These are phyloP conservation scores for Oidium heveae DNA, from an alignment of 2,329 filamentous ascomycete species.

Conservation along the genomic window DNA sequence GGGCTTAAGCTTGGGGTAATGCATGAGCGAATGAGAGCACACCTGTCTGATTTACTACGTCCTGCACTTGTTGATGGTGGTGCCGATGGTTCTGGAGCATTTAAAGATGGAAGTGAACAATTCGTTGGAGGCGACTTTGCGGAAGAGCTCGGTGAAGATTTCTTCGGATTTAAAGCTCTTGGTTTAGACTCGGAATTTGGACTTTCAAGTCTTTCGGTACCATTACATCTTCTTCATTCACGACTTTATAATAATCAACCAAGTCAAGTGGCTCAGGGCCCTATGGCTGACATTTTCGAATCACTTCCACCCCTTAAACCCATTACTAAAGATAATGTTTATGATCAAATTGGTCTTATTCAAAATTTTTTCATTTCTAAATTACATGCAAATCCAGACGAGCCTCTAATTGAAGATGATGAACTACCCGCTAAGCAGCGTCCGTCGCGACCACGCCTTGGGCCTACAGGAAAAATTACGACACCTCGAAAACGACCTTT, in stretches of 20 bases:
- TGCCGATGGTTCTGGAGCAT: slow-evolving; percentile 66
- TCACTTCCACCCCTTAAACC: slow-evolving; percentile 45
- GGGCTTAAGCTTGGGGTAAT: slow-evolving; percentile 55
- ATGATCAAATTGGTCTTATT: slow-evolving; percentile 62
- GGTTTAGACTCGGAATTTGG: slow-evolving; percentile 82
- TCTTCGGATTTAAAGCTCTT: slow-evolving; percentile 93
- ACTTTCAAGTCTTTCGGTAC: slow-evolving; percentile 66
- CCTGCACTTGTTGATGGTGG: slow-evolving; percentile 64
- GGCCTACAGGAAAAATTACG: slow-evolving; percentile 61
- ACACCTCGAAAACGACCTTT: slow-evolving; percentile 62
- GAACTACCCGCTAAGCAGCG: slow-evolving; percentile 79
- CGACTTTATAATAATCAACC: slow-evolving; percentile 70
- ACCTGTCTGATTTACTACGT: slow-evolving; percentile 78
- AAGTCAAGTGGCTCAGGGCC: slow-evolving; percentile 32
- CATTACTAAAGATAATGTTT: slow-evolving; percentile 54
- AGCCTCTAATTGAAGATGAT: slow-evolving; percentile 77
- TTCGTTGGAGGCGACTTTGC: slow-evolving; percentile 94
- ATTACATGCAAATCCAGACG: slow-evolving; percentile 57
- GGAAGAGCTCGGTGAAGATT: slow-evolving; percentile 92
- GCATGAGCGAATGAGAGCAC: slow-evolving; percentile 83
- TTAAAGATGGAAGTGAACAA: slow-evolving; percentile 91
- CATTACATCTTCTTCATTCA: slow-evolving; percentile 78
- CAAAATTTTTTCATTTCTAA: slow-evolving; percentile 82
- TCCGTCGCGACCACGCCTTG: slow-evolving; percentile 33
- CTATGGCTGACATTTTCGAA: slow-evolving; percentile 29